Evolutionary conservation across 208 protist genomes (phyloP).

Genomic region (Trypanosoma congolense): DNA sequence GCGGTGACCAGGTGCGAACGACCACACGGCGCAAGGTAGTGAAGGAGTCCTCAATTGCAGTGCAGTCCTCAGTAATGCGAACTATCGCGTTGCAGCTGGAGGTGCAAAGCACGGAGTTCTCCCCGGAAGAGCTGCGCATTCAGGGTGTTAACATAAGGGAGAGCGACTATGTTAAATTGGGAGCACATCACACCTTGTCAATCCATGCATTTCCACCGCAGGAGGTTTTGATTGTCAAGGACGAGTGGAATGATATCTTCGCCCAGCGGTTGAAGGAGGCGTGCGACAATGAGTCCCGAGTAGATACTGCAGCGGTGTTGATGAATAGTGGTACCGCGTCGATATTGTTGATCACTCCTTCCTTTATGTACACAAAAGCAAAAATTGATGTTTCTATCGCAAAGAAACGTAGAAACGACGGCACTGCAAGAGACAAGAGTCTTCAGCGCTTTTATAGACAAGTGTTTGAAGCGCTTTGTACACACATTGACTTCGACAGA

Average conservation of each 20-base stretch:
- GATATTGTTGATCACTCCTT: conserved; percentile 89
- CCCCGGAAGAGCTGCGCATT: conserved; percentile 70
- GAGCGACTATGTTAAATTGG: conserved; percentile 88
- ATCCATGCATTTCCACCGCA: conserved; percentile 80
- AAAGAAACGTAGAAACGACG: conserved; percentile 81
- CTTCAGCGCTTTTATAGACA: conserved; percentile 92
- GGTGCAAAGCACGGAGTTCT: conserved; percentile 60
- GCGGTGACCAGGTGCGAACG: conserved; percentile 72
- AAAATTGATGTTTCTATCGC: conserved; percentile 84
- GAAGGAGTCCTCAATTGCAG: conserved; percentile 54
- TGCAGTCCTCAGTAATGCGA: conserved; percentile 44
- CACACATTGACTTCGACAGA: conserved; percentile 91
- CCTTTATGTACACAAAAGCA: conserved; percentile 90
- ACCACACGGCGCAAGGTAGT: conserved; percentile 73
- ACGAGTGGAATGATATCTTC: conserved; percentile 84
- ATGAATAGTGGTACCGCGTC: conserved; percentile 92
- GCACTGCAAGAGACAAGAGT: conserved; percentile 80
- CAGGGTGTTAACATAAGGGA: conserved; percentile 87
- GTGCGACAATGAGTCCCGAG: conserved; percentile 57
- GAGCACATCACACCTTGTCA: conserved; percentile 91
- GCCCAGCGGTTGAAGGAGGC: conserved; percentile 63
- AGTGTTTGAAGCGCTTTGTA: conserved; percentile 79
- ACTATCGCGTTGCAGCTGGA: conserved; percentile 51
- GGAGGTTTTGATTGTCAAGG: conserved; percentile 90
- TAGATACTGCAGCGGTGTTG: conserved; percentile 93